phyloP scores from a whole-genome alignment of 2,329 filamentous ascomycete species.

The Elsinoe batatas region DNA sequence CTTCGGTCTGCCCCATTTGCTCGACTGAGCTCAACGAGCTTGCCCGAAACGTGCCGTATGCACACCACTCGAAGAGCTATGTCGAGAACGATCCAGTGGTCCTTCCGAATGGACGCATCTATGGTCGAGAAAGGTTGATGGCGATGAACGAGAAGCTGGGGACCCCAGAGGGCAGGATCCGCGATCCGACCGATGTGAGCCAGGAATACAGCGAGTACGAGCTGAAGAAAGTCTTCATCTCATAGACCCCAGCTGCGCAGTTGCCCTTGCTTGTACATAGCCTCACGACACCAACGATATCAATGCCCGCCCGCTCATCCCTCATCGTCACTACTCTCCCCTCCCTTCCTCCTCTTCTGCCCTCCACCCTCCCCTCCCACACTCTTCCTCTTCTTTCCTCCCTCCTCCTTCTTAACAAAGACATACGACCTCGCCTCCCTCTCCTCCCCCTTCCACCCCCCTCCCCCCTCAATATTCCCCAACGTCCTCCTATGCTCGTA shows the following conservation, averaged over 20 bases:
- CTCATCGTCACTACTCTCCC: conserved; percentile 19
- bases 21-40: conserved; percentile 90
- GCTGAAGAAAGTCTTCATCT: conserved; percentile 85
- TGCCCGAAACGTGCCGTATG: conserved; percentile 80
- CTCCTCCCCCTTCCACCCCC: conserved; percentile 41
- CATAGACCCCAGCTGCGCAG: conserved; percentile 35
- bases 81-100: conserved; percentile 81
- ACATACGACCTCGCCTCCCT: conserved; percentile 38
- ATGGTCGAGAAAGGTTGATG: conserved; percentile 63
- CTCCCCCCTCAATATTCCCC: conserved; percentile 43
- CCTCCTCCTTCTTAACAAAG: conserved; percentile 30
- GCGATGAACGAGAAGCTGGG: conserved; percentile 73
- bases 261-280: background rate
- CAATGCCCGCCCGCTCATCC: conserved; percentile 12
- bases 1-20: conserved; percentile 87
- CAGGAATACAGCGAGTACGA: conserved; percentile 52
- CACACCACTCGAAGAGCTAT: conserved; percentile 87
- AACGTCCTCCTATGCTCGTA: conserved; percentile 66
- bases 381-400: conserved; percentile 14
- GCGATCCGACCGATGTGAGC: conserved; percentile 64
- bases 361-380: conserved; percentile 11
- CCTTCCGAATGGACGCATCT: conserved; percentile 78
- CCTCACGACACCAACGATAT: conserved; percentile 23
- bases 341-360: conserved; percentile 18
- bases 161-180: conserved; percentile 54